Evolutionary conservation across 1,139 yeast species (phyloP), one percentile per base, ranked within the genome.

Genomic region (Suhomyces chickasaworum): DNA sequence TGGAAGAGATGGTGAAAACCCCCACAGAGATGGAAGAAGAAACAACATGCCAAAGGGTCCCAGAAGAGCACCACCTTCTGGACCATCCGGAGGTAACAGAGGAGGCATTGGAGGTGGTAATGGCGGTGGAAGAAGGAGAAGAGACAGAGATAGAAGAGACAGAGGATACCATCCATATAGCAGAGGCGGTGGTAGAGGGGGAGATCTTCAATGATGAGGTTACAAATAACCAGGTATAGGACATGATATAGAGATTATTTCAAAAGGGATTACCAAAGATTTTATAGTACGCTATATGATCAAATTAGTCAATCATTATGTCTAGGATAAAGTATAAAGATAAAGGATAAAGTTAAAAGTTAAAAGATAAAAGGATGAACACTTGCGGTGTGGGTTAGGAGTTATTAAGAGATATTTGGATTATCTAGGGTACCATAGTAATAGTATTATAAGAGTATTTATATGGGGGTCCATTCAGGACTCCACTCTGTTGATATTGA

Each of bases 21-120:
- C 32, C 7, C 32, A 29, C 32, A 29, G 32, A 29, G 32, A 29
- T 45, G 56, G 56, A 25, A 59, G 72, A 54, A 66, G 68, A 53
- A 64, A 63, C 50, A 65, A 68, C 47, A 64, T 68, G 47, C 78
- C 78, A 34, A 71, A 66, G 52, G 78, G 78, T 20, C 77, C 78
- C 34, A 68, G 73, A 60, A 63, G 76, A 47, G 68, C 68, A 3
- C 71, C 71, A 5, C 75, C 75, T 10, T 57, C 73, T 5, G 75
- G 75, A 5, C 71, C 71, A 23, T 56, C 69, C 23, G 71, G 71
- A 21, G 61, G 29, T 25, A 53, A 54, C 29, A 52, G 61, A 25
- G 59, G 63, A 18, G 54, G 59, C 20, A 53, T 54, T 25, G 53
- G 61, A 29, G 59, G 63, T 18, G 54, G 60, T 10, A 58, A 67